These are phyloP conservation scores for Naganishia onofrii DNA, from an alignment of 768 basidiomycete genomes.

Conservation along the genomic window DNA sequence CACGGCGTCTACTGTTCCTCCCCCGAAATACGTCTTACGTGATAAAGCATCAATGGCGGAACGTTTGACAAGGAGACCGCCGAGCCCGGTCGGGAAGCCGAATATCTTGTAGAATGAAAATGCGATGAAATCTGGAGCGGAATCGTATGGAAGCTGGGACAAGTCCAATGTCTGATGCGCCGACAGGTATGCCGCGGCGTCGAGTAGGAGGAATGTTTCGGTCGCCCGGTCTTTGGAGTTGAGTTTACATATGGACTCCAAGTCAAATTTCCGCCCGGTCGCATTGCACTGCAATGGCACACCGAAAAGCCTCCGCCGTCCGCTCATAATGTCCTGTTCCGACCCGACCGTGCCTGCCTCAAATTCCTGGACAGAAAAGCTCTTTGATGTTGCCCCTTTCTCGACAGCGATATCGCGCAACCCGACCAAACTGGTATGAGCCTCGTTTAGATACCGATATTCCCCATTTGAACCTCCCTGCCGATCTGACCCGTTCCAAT, in stretches of 20 bases:
- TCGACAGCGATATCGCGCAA: constrained; percentile 26
- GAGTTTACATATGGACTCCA: not conserved
- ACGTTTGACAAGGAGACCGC: constrained; percentile 38
- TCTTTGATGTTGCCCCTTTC: not conserved
- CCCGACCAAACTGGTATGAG: constrained; percentile 35
- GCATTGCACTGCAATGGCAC: constrained; percentile 43
- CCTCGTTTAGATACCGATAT: constrained; percentile 27
- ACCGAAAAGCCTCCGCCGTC: constrained; percentile 29
- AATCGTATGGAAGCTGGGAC: constrained; percentile 8
- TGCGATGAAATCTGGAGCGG: constrained; percentile 39
- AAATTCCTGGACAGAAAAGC: constrained; percentile 12
- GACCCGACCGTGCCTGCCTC: constrained; percentile 1
- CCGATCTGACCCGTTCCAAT: constrained; percentile 24
- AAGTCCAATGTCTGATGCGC: constrained; percentile 35
- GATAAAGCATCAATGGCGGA: not conserved
- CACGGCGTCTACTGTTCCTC: constrained; percentile 39
- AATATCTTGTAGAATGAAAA: constrained; percentile 43
- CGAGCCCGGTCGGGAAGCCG: constrained; percentile 43
- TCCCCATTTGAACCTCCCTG: not conserved
- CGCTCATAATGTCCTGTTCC: not conserved
- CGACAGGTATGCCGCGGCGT: constrained; percentile 39
- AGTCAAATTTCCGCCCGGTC: constrained; percentile 30
- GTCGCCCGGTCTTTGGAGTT: constrained; percentile 1
- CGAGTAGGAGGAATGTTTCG: constrained; percentile 34
- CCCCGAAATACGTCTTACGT: constrained; percentile 37